Evolutionary conservation across 306 rosid species (phyloP).

Genomic region (Cicer yamashitae): DNA sequence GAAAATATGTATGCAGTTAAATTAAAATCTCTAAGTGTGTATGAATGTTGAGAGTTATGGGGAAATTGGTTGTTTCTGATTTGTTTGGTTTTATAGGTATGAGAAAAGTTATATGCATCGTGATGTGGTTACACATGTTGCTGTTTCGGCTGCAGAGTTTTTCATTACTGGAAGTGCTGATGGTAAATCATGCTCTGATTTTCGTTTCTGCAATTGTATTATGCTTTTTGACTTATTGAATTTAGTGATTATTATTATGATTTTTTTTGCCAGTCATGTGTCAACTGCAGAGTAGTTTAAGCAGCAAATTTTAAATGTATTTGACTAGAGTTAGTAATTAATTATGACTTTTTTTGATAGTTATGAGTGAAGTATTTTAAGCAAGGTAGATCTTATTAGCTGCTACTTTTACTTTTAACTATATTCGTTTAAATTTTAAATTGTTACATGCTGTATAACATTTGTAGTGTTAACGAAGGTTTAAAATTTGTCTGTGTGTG

Average conservation of each 20-base stretch:
- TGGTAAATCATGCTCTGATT: constrained; percentile 53
- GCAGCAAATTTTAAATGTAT: neutral
- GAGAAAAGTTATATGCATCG: constrained; percentile 99
- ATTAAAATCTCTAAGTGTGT: neutral
- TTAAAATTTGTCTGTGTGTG: constrained; percentile 5
- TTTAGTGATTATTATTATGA: constrained; percentile 1
- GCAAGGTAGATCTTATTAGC: neutral
- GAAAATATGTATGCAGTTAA: neutral
- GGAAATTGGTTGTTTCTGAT: neutral
- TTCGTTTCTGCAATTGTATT: constrained; percentile 6
- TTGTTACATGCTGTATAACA: constrained; percentile 10
- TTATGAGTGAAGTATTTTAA: constrained; percentile 3
- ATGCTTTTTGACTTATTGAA: neutral
- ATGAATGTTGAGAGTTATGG: neutral
- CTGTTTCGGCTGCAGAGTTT: constrained; percentile 87
- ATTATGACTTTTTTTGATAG: neutral
- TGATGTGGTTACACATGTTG: constrained; percentile 93
- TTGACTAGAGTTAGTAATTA: neutral
- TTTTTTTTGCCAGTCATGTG: neutral
- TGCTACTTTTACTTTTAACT: neutral
- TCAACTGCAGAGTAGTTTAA: neutral
- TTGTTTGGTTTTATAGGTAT: constrained; percentile 60
- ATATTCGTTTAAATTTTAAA: neutral
- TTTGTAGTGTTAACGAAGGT: neutral
- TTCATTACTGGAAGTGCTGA: constrained; percentile 91